These are phyloP conservation scores for Backusella luteola DNA, from an alignment of 192 early-diverging fungal genomes.

Conservation along the genomic window DNA sequence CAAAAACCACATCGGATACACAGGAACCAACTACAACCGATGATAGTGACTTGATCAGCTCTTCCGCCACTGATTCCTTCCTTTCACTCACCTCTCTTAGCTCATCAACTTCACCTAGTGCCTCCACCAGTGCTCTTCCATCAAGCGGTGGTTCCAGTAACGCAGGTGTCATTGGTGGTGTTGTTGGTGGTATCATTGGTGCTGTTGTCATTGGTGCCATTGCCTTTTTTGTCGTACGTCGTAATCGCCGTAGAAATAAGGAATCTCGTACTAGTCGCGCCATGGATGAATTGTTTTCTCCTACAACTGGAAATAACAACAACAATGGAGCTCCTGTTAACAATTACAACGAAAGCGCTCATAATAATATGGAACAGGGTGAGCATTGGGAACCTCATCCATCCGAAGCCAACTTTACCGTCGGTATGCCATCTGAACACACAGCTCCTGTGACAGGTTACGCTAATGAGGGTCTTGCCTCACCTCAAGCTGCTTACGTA, in stretches of 20 bases:
- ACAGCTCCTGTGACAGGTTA: neutral
- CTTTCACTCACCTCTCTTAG: neutral
- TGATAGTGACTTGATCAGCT: neutral
- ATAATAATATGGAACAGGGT: neutral
- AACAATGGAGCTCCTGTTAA: neutral
- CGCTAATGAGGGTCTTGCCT: neutral
- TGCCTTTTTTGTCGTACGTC: slow-evolving; percentile 20
- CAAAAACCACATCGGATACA: neutral
- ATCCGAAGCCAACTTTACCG: slow-evolving; percentile 8
- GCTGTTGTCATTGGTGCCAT: slow-evolving; percentile 4
- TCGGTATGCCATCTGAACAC: neutral
- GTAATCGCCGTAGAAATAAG: slow-evolving; percentile 13
- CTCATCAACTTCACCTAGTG: neutral
- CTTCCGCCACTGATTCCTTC: neutral
- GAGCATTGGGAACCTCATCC: neutral
- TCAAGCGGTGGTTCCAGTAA: neutral
- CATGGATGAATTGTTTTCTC: slow-evolving; percentile 13
- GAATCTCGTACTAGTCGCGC: slow-evolving; percentile 13
- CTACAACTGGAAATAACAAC: neutral
- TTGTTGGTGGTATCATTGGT: slow-evolving; percentile 19
- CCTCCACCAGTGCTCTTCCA: neutral
- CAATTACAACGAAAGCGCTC: neutral
- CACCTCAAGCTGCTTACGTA: slow-evolving; percentile 1
- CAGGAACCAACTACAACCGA: neutral
- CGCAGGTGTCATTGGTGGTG: slow-evolving; percentile 9